phyloP scores from a whole-genome alignment of 805 yeast genomes.

The Metschnikowia drakensbergensis region DNA sequence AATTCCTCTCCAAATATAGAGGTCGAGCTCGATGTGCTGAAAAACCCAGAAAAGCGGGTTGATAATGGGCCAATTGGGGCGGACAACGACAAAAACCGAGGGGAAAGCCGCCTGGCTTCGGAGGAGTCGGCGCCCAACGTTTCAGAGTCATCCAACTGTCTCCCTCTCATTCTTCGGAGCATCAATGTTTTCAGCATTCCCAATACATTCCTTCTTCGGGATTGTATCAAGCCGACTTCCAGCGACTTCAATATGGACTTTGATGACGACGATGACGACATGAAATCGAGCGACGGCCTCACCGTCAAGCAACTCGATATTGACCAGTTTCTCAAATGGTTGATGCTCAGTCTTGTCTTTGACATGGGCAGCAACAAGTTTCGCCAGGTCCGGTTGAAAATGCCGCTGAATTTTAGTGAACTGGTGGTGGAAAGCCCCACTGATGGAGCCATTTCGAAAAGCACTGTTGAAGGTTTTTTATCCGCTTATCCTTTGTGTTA shows the following conservation, averaged over 20 bases:
- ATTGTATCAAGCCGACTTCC: constrained; percentile 13
- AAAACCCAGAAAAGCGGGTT: background rate
- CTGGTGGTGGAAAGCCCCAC: constrained; percentile 8
- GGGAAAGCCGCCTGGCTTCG: background rate
- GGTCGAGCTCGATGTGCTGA: background rate
- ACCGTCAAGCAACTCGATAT: constrained; percentile 25
- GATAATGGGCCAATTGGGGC: background rate
- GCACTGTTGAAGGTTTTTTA: constrained; percentile 21
- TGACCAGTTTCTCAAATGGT: constrained; percentile 34
- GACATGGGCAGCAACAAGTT: constrained; percentile 29
- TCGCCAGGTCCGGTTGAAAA: constrained; percentile 13
- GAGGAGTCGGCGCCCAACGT: background rate
- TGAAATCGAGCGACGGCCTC: constrained; percentile 31
- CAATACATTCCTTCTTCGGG: constrained; percentile 36
- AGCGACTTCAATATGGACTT: constrained; percentile 31
- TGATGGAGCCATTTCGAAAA: constrained; percentile 16
- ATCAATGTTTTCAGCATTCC: constrained; percentile 66
- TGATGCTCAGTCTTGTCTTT: constrained; percentile 40
- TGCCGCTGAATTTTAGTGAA: constrained; percentile 11
- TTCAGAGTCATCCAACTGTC: constrained; percentile 51
- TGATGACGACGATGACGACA: constrained; percentile 35
- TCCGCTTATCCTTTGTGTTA: constrained; percentile 32
- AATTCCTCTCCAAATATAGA: background rate
- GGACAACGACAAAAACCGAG: background rate
- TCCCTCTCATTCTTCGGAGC: constrained; percentile 64